A percentile compares a stretch with the other conserved stretches of the same genome.
These are phyloP conservation scores for Cicer arietinum DNA, from an alignment of 306 rosid species.

Conservation along the genomic window DNA sequence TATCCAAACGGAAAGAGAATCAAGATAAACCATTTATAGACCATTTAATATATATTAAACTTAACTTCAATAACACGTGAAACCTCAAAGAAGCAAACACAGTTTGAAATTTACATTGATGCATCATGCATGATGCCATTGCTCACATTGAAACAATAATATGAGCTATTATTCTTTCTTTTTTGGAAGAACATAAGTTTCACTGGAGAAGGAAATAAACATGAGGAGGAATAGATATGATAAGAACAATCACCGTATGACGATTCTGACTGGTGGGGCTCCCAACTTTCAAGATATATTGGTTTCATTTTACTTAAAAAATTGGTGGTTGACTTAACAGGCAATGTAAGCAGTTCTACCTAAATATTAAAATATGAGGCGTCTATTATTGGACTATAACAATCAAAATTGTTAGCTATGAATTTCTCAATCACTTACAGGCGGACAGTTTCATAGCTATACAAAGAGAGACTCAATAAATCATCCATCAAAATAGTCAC, in stretches of 20 bases:
- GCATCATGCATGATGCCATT: slow-evolving; percentile 6
- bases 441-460: slow-evolving; percentile 96
- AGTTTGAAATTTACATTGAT: slow-evolving; percentile 26
- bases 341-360: slow-evolving; percentile 27
- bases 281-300: slow-evolving; percentile 28
- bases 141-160: neutral
- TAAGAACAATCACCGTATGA: slow-evolving; percentile 31
- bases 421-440: slow-evolving; percentile 64
- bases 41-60: slow-evolving; percentile 28
- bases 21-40: slow-evolving; percentile 32
- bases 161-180: neutral
- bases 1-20: slow-evolving; percentile 30
- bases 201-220: slow-evolving; percentile 13
- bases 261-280: slow-evolving; percentile 15
- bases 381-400: slow-evolving; percentile 17
- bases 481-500: slow-evolving; percentile 83
- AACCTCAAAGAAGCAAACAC: slow-evolving; percentile 37
- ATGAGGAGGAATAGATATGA: slow-evolving; percentile 13
- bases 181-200: slow-evolving; percentile 12
- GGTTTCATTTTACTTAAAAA: slow-evolving; percentile 26
- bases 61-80: slow-evolving; percentile 25
- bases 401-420: slow-evolving; percentile 9
- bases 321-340: slow-evolving; percentile 23
- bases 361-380: slow-evolving; percentile 1
- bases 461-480: slow-evolving; percentile 76